Percentiles rank a stretch among this genome's conserved stretches.
Conservation (phyloP, 1,139 yeast species). For the Candida sanyaensis region DNA sequence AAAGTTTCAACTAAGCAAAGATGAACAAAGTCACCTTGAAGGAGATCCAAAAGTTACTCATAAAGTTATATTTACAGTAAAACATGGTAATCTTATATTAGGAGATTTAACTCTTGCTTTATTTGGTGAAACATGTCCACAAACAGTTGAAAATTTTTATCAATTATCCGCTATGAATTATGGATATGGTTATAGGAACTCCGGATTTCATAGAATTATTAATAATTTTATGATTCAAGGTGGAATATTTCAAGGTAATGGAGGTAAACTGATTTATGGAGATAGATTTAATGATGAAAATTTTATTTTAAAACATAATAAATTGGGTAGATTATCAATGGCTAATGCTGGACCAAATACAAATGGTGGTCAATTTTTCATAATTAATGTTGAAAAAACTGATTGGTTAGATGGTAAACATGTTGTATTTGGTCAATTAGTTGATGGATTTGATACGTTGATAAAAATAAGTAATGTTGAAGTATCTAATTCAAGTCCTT, state of each 20-base stretch:
- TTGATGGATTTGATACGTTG: constrained; percentile 44
- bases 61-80: constrained; percentile 24
- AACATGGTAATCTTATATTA: constrained; percentile 18
- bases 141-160: constrained; percentile 40
- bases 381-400: constrained; percentile 28
- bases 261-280: constrained; percentile 35
- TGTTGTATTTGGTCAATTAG: constrained; percentile 58
- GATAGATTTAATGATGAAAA: constrained; percentile 40
- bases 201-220: constrained; percentile 39
- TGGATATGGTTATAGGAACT: constrained; percentile 37
- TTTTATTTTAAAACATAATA: constrained; percentile 34
- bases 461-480: constrained; percentile 34
- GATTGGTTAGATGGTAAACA: constrained; percentile 54
- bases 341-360: constrained; percentile 45
- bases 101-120: constrained; percentile 26
- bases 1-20: constrained; percentile 7
- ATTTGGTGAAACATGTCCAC: constrained; percentile 36
- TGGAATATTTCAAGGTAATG: constrained; percentile 37
- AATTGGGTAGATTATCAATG: constrained; percentile 43
- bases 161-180: constrained; percentile 32
- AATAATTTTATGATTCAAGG: constrained; percentile 42
- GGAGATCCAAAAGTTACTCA: constrained; percentile 33
- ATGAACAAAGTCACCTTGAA: constrained; percentile 15
- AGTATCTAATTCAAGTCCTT: constrained; percentile 44
- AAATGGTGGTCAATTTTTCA: constrained; percentile 47